Base-by-base conservation (phyloP, 2,329 filamentous ascomycete genomes). In the Fusarium luffae region DNA sequence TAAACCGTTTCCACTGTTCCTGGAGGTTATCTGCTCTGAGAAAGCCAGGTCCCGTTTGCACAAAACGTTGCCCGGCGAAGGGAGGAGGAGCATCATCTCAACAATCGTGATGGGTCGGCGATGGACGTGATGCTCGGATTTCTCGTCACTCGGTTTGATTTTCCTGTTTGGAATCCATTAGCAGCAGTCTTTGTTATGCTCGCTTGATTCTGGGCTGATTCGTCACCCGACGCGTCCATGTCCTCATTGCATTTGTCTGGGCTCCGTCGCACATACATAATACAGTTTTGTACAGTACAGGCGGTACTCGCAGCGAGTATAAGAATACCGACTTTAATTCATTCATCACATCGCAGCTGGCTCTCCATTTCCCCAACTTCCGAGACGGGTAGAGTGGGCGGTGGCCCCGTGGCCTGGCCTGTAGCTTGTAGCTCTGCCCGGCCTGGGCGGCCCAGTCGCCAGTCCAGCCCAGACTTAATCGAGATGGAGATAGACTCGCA, bases 141-240 rank as follows among this genome's bases (percentile, higher is more conserved):
- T 56, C 47, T 61, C 54, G 54, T 72, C 63, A 56, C 68, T 50
- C 56, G 68, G 23, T n/a, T 27, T 52, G n/a, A 12, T 74, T 72
- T 62, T 62, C 63, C 62, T 71, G 57, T 66, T 70, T 65, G 65
- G 48, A 67, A 61, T 46, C 23, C 23, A 47, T 60, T 52, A 49
- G 54, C 44, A 60, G 61, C 43, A 51, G 58, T 30, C 50, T 66
- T 68, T 64, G 44, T 32, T 54, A 60, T 63, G 58, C 42, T 65
- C 23, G 49, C 18, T 42, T 42, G 46, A 64, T 72, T 75, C 73
- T 75, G 73, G 73, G 63, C 73, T 75, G 73, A 75, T 74, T 60
- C 66, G 71, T 75, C 73, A 75, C 68, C 71, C 71, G 63, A 75
- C 71, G 57, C 51, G 52, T 63, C 41, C 63, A 66, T 70, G 70